Evolutionary conservation across 1,284 basidiomycete species (phyloP), one percentile per base, ranked within the genome.

Genomic region (Taiwanofungus camphoratus): DNA sequence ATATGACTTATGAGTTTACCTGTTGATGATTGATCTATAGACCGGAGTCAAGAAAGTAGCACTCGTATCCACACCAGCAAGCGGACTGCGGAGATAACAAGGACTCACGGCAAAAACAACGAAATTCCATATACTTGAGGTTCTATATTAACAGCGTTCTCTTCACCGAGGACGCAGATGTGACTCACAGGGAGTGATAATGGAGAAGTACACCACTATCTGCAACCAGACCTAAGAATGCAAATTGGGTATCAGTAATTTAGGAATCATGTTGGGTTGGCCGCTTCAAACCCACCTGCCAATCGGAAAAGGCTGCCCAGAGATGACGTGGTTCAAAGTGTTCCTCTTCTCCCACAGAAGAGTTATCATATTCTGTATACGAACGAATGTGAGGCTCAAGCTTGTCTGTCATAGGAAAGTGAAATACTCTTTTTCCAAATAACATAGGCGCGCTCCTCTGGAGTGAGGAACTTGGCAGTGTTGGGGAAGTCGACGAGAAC

Each of bases 301-400:
- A 87, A 52, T 84, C 81, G 0, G 53, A 54, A 19, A 85, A 52
- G 0, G 79, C 78, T 15, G 71, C 65, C 57, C 65, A 60, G 19
- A 86, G 52, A 53, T 84, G 77, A 2, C 73, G 64, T 41, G 67
- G 45, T 13, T 70, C 67, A 50, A 82, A 82, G 32, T 69, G 64
- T 44, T 84, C 80, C 48, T 79, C 79, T 52, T 85, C 82, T 1
- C 78, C 80, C 0, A 82, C 79, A 1, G 70, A 71, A 0, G 79
- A 81, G 50, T 77, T 78, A 54, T 82, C 79, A 44, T 76, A 79
- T 55, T 79, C 78, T 80, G 33, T 13, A 6, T 3, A 5, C 24
- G 15, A n/a, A 36, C 15, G n/a, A 22, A 34, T 29, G 20, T 11
- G 33, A 0, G 41, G 29, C 35, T 34, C 9, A 23, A 16, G 24